Evolutionary conservation across 768 basidiomycete species (phyloP).

Genomic region (Lactarius trivialis): DNA sequence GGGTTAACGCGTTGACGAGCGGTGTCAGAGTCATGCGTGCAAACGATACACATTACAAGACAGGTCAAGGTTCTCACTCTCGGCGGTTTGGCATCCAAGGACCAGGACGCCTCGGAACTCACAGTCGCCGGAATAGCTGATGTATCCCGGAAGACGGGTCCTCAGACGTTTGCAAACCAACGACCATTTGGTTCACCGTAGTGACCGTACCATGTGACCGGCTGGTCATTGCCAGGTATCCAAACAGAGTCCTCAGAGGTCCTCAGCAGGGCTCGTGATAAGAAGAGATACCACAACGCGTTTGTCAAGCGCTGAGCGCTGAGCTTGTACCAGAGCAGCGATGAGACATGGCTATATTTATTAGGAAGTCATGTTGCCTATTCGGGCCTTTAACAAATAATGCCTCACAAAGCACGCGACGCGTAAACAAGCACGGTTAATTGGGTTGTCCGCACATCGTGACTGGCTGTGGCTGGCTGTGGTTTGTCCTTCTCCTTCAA

Average conservation of each 20-base stretch:
- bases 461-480: neutral
- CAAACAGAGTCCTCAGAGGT: conserved; percentile 30
- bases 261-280: conserved; percentile 35
- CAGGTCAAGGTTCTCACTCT: conserved; percentile 43
- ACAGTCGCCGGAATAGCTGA: conserved; percentile 34
- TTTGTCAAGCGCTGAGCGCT: too few relatives aligned
- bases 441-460: conserved; percentile 26
- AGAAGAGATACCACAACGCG: too few relatives aligned
- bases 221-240: conserved; percentile 32
- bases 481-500: conserved; percentile 2
- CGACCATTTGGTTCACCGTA: conserved; percentile 8
- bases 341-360: conserved; percentile 1
- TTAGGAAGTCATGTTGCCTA: neutral
- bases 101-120: conserved; percentile 38
- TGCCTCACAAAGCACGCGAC: conserved; percentile 34
- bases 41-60: neutral
- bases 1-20: too few relatives aligned
- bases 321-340: conserved; percentile 10
- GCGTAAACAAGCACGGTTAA: conserved; percentile 39
- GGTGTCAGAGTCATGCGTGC: neutral
- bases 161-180: neutral
- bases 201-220: conserved; percentile 40
- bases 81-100: conserved; percentile 37
- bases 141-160: conserved; percentile 21
- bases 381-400: conserved; percentile 14